Conservation (phyloP, 164 flowering plant genomes). For the Chloranthus sessilifolius region DNA sequence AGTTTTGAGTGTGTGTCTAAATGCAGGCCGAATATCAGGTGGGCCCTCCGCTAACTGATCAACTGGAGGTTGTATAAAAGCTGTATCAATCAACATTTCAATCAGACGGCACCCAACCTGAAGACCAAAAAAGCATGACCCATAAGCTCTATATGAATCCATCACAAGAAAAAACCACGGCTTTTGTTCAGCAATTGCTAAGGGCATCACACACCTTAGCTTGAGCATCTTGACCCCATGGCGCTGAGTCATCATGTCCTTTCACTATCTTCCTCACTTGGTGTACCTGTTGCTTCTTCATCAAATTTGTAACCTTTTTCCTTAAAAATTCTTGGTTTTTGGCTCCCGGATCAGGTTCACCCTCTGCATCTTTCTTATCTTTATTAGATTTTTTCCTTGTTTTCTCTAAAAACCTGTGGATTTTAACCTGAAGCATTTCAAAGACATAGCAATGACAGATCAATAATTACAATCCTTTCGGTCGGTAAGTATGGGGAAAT, state of each 20-base stretch:
- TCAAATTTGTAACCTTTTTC: conserved; percentile 51
- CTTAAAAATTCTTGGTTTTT: conserved; percentile 45
- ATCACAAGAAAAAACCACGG: background rate
- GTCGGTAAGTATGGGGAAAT: too few species aligned
- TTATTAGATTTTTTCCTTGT: conserved; percentile 39
- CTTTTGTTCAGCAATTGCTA: background rate
- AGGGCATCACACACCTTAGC: conserved; percentile 58
- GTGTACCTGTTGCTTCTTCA: conserved; percentile 64
- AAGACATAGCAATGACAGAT: conserved; percentile 1
- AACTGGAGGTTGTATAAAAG: conserved; percentile 79
- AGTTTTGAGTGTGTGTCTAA: conserved; percentile 53
- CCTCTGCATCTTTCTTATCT: conserved; percentile 22
- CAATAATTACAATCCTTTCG: conserved; percentile 1
- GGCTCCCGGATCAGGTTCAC: conserved; percentile 20
- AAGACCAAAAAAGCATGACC: conserved; percentile 10
- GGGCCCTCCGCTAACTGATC: conserved; percentile 60
- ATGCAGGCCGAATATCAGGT: conserved; percentile 93
- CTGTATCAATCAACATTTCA: conserved; percentile 72
- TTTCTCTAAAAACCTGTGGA: conserved; percentile 67
- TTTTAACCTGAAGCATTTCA: conserved; percentile 57
- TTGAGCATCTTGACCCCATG: conserved; percentile 62
- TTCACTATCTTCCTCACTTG: conserved; percentile 54
- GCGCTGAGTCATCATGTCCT: conserved; percentile 43
- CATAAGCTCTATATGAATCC: conserved; percentile 3
- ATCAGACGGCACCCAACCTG: conserved; percentile 92